Evolutionary conservation across 192 early-diverging fungal species (phyloP).

Genomic region (Funneliformis mosseae): DNA sequence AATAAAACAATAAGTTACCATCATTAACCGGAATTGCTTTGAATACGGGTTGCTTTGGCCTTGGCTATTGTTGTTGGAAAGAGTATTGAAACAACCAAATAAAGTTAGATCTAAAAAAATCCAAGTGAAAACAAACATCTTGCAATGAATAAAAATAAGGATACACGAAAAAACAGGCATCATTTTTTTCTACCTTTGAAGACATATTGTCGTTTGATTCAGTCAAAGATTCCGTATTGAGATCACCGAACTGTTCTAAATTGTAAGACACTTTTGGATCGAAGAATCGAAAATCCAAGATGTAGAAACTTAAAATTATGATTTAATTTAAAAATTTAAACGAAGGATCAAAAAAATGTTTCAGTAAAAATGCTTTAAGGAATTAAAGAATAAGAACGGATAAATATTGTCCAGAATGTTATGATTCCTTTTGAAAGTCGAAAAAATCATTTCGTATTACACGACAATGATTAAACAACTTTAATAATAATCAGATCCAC

Average conservation of each 20-base stretch:
- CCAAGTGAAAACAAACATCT: background rate
- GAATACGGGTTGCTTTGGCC: conserved; percentile 3
- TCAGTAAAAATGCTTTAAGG: background rate
- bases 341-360: background rate
- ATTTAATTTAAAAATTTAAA: conserved; percentile 5
- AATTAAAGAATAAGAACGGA: background rate
- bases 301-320: background rate
- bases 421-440: background rate
- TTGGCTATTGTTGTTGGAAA: conserved; percentile 12
- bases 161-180: background rate
- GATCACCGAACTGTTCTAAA: conserved; percentile 1
- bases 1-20: background rate
- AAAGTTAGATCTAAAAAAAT: background rate
- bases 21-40: conserved; percentile 22
- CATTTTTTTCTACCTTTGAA: conserved; percentile 23
- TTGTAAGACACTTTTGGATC: conserved; percentile 15
- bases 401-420: conserved; percentile 9
- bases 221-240: background rate
- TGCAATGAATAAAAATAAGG: background rate
- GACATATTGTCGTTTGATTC: conserved; percentile 23
- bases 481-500: too few species aligned
- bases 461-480: too few species aligned
- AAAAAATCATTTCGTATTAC: too few species aligned
- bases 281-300: background rate
- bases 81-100: background rate